Evolutionary conservation across 1,139 yeast species (phyloP), one percentile per base, ranked within the genome.

Genomic region (Nakaseomyces bracarensis): DNA sequence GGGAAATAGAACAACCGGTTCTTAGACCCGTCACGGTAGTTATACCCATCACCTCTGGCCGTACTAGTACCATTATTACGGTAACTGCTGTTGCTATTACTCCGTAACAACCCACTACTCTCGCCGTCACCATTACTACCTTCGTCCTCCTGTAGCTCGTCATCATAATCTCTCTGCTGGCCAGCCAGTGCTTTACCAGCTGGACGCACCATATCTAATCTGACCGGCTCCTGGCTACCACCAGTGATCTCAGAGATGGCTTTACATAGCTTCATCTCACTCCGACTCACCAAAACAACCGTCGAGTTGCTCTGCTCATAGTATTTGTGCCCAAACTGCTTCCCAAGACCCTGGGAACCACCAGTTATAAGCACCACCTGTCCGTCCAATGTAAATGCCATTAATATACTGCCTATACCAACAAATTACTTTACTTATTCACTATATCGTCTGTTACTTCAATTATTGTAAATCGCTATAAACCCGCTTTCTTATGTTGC

Each of bases 271-370:
- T 75, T 80, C 7, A 68, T 42, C 51, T 71, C 78, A 1, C 85
- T 80, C 49, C 98, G 69, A 1, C 96, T 87, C 13, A 87, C 83
- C 15, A 89, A 63, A 1, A 82, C 68, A 4, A 89, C 85, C 47
- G 67, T 66, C 39, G 91, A 84, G 5, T 83, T 81, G 20, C 62
- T 57, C 3, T 64, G 49, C 33, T 53, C 55, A 4, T 44, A 79
- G 38, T 82, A 65, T 47, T 75, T 69, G 31, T 67, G 66, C 0
- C 95, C 95, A 43, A 93, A 61, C 38, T 84, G 83, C 1, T 78
- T 79, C 0, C 99, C 98, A 1, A 91, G 68, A 0, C 99, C 99
- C 56, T 91, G 98, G 0, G 97, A 87, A 0, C 91, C 98, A 1
- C 99, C 99, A 0, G 95, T 75, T 15, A 93, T 72, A n/a, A 91